Conservation (phyloP, 75 land plant genomes). For the Azolla pinnata region DNA sequence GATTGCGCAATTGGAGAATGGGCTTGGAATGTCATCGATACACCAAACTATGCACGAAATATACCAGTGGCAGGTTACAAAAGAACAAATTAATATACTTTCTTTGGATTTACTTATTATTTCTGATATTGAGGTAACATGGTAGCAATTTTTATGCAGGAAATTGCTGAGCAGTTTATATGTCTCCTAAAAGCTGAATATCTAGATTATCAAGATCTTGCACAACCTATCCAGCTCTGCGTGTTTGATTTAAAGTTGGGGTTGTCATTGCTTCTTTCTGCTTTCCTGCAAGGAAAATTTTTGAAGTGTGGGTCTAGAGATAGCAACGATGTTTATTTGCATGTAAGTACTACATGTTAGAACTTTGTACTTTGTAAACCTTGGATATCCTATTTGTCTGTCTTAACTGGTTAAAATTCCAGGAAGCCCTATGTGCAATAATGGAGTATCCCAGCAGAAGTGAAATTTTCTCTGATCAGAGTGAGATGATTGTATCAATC, state of each 20-base stretch:
- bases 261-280: slow-evolving; percentile 42
- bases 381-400: too few relatives aligned
- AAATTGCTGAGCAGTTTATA: slow-evolving; percentile 42
- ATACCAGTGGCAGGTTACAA: slow-evolving; percentile 43
- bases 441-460: slow-evolving; percentile 54
- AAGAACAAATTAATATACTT: not conserved
- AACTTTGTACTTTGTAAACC: too few relatives aligned
- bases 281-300: slow-evolving; percentile 22
- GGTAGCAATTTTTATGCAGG: slow-evolving; percentile 39
- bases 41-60: slow-evolving; percentile 10
- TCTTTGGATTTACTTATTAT: not conserved
- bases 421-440: slow-evolving; percentile 42
- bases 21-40: not conserved
- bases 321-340: too few relatives aligned
- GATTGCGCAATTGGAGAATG: slow-evolving; percentile 11
- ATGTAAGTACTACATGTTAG: too few relatives aligned
- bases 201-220: slow-evolving; percentile 45
- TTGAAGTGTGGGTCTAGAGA: too few relatives aligned
- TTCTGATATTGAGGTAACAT: too few relatives aligned
- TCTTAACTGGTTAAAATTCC: too few relatives aligned
- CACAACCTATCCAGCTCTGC: slow-evolving; percentile 75
- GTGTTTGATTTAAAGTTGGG: slow-evolving; percentile 90
- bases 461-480: not conserved
- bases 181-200: slow-evolving; percentile 47
- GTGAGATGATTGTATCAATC: not conserved